Conservation (phyloP, 2,329 filamentous ascomycete species). For the Sporothrix sp. region DNA sequence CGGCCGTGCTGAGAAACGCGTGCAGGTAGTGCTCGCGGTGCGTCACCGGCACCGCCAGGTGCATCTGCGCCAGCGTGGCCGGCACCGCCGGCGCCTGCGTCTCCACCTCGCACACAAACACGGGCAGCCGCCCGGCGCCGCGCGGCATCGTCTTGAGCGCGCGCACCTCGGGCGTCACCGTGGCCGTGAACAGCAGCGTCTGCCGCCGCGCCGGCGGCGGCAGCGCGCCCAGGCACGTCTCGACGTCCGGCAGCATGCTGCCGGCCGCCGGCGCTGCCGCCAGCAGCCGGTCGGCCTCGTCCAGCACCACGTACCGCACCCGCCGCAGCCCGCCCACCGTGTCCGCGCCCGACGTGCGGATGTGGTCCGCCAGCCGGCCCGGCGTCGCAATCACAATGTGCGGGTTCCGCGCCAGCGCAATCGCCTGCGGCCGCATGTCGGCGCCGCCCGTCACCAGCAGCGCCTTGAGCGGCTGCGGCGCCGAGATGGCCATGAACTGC, state of each 20-base stretch:
- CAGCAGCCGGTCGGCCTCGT: slow-evolving; percentile 88
- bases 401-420: slow-evolving; percentile 69
- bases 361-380: slow-evolving; percentile 85
- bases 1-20: slow-evolving; percentile 69
- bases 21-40: slow-evolving; percentile 95
- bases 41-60: slow-evolving; percentile 79
- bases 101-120: slow-evolving; percentile 85
- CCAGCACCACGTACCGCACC: slow-evolving; percentile 78
- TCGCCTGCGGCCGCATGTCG: slow-evolving; percentile 86
- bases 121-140: slow-evolving; percentile 58
- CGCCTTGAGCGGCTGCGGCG: slow-evolving; percentile 77
- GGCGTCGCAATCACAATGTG: slow-evolving; percentile 94
- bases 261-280: slow-evolving; percentile 50
- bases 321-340: slow-evolving; percentile 73
- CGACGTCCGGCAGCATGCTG: slow-evolving; percentile 89
- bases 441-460: slow-evolving; percentile 85
- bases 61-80: slow-evolving; percentile 68
- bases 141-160: slow-evolving; percentile 71
- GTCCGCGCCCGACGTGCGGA: slow-evolving; percentile 82
- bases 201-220: slow-evolving; percentile 73
- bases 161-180: slow-evolving; percentile 83
- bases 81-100: slow-evolving; percentile 68
- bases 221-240: slow-evolving; percentile 73
- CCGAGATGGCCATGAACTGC: slow-evolving; percentile 87
- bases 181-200: slow-evolving; percentile 92